A percentile compares a stretch with the other conserved stretches of the same genome.
These are phyloP conservation scores for Chrysosphaeria jannelii DNA, from an alignment of 2,329 filamentous ascomycete species.

Conservation along the genomic window DNA sequence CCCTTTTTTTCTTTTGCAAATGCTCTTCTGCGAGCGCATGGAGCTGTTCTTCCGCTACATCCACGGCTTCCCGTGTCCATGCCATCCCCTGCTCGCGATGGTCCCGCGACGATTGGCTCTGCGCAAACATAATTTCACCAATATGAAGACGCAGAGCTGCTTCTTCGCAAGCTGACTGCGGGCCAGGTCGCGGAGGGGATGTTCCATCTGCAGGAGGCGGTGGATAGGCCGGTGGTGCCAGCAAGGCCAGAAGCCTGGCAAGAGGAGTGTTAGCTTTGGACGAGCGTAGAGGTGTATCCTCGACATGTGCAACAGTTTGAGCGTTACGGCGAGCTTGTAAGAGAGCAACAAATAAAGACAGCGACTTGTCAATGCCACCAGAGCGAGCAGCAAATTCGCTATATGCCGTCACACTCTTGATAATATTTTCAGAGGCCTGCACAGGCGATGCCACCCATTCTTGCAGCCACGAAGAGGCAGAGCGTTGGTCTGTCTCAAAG, in stretches of 20 bases:
- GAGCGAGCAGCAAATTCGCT: slow-evolving; percentile 48
- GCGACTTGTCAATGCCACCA: slow-evolving; percentile 33
- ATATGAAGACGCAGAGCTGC: slow-evolving; percentile 70
- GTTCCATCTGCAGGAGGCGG: slow-evolving; percentile 39
- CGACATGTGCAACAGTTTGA: slow-evolving; percentile 1
- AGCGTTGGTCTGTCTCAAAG: slow-evolving; percentile 1
- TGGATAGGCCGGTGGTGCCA: slow-evolving; percentile 21
- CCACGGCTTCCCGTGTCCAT: slow-evolving; percentile 75
- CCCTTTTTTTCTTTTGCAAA: slow-evolving; percentile 1
- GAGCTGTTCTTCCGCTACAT: slow-evolving; percentile 41
- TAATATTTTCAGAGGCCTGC: slow-evolving; percentile 30
- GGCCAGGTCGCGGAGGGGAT: slow-evolving; percentile 29
- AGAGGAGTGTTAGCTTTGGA: neutral
- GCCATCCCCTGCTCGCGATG: slow-evolving; percentile 39
- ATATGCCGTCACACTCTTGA: slow-evolving; percentile 45
- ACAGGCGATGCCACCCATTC: slow-evolving; percentile 2
- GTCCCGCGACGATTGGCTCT: slow-evolving; percentile 7
- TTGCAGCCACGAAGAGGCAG: slow-evolving; percentile 2
- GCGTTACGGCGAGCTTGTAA: slow-evolving; percentile 40
- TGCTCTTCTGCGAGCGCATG: slow-evolving; percentile 10
- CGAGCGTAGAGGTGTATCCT: neutral
- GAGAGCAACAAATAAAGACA: slow-evolving; percentile 64
- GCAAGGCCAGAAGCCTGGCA: slow-evolving; percentile 1
- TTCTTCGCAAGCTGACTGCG: slow-evolving; percentile 48
- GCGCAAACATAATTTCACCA: slow-evolving; percentile 67